Evolutionary conservation across 805 yeast genomes (phyloP), one percentile per base, ranked within the genome.

Genomic region (Candida golubevii): DNA sequence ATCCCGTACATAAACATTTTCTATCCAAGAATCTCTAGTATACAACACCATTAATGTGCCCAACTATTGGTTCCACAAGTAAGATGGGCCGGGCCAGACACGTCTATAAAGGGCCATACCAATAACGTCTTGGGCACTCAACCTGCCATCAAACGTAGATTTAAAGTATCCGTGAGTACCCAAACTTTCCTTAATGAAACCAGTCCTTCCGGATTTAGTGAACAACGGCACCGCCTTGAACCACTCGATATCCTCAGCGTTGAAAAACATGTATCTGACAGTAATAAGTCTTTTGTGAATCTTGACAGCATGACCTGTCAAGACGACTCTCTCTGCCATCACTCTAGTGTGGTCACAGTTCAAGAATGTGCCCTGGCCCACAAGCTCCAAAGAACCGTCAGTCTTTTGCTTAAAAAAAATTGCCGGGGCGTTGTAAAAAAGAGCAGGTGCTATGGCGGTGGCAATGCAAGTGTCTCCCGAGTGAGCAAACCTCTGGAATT

Each of bases 101-200:
- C 99, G 81, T 69, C 88, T 91, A 71, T 86, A 93, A 55, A 93
- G 67, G 28, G 96, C 82, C 97, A 93, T 88, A 18, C 88, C 97
- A 39, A 93, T 81, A 11, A 87, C 82, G 66, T 93, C 99, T 67
- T 90, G 97, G 0, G 97, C 85, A 41, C 85, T 81, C 57, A 95
- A 71, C 58, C 84, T 87, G 47, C 90, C 91, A 61, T 93, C 97
- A 58, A 93, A 93, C 8, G 86, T 85, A 23, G 97, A 96, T 70
- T 93, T 93, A 79, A 85, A 90, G 72, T 91, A 88, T 51, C 99
- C 99, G 63, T 93, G 99, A 1, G 99, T 93, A 69, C 99, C 99
- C 71, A 93, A 75, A 61, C 90, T 80, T 63, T 91, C 97, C 66
- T 88, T 91, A 62, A 95, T 91, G 65, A 85, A 85, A 44, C 99